Evolutionary conservation across 139 green algal species (phyloP).

Genomic region (Volvox africanus): DNA sequence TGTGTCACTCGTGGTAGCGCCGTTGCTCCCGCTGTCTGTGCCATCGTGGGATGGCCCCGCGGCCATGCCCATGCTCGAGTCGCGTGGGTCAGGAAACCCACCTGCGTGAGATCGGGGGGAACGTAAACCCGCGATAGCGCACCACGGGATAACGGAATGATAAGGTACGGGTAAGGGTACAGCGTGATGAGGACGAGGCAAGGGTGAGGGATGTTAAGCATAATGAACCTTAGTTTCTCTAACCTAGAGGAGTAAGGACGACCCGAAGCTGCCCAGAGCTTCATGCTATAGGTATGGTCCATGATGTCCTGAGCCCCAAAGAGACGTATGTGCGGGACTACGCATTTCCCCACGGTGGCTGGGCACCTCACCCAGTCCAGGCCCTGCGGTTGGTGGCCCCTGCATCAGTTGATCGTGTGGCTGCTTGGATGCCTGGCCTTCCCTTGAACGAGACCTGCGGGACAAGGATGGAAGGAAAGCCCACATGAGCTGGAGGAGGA

Average conservation of each 20-base stretch:
- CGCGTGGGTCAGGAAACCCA: slow-evolving; percentile 31
- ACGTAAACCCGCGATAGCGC: no score
- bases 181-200: no score
- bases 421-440: slow-evolving; percentile 44
- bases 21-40: slow-evolving; percentile 49
- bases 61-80: slow-evolving; percentile 63
- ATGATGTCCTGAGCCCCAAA: no score
- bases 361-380: neutral
- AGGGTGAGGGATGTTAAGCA: no score
- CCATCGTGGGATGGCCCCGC: slow-evolving; percentile 37
- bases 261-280: no score
- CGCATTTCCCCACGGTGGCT: neutral
- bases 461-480: neutral
- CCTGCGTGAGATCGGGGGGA: neutral
- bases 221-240: no score
- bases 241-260: no score
- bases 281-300: no score
- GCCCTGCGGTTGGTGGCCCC: neutral
- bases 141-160: no score
- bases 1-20: slow-evolving; percentile 58
- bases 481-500: no score
- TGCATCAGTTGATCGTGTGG: neutral
- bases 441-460: slow-evolving; percentile 30
- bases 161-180: no score
- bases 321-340: slow-evolving; percentile 9